phyloP scores from a whole-genome alignment of 2,329 filamentous ascomycete genomes.

The Colletotrichum horii region DNA sequence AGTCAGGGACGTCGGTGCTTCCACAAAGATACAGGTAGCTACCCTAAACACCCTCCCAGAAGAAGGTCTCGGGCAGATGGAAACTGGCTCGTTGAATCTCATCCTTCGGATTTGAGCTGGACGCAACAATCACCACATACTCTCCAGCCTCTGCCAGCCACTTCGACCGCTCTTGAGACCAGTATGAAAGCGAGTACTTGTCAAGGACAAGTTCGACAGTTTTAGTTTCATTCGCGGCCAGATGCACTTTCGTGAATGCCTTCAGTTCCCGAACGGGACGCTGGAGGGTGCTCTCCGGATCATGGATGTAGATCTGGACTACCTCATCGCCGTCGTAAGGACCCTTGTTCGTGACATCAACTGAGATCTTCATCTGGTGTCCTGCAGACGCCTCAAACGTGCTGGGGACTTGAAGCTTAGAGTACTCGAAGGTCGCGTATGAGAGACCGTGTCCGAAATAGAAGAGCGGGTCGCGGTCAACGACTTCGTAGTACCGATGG shows the following conservation, averaged over 20 bases:
- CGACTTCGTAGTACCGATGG: constrained; percentile 80
- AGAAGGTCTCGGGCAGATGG: constrained; percentile 1
- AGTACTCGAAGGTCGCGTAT: constrained; percentile 72
- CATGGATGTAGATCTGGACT: constrained; percentile 62
- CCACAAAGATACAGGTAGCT: not conserved
- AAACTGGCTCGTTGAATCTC: constrained; percentile 10
- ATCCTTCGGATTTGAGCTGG: constrained; percentile 13
- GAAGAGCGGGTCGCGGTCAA: constrained; percentile 70
- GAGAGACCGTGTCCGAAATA: constrained; percentile 82
- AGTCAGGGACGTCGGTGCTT: not conserved
- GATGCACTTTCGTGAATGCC: constrained; percentile 67
- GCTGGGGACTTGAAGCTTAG: constrained; percentile 52
- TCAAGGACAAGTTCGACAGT: constrained; percentile 53
- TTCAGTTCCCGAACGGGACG: constrained; percentile 67
- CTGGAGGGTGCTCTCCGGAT: constrained; percentile 45
- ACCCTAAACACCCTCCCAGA: constrained; percentile 16
- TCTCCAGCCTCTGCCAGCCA: constrained; percentile 71
- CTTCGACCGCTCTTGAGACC: constrained; percentile 68
- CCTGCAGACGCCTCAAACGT: constrained; percentile 31
- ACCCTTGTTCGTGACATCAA: constrained; percentile 13
- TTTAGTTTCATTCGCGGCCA: constrained; percentile 64
- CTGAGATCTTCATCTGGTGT: constrained; percentile 42
- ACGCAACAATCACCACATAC: constrained; percentile 63
- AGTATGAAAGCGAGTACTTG: constrained; percentile 54
- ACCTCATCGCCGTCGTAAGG: constrained; percentile 34